Conservation (phyloP, 2,329 filamentous ascomycete genomes). For the Pochonia chlamydosporia region DNA sequence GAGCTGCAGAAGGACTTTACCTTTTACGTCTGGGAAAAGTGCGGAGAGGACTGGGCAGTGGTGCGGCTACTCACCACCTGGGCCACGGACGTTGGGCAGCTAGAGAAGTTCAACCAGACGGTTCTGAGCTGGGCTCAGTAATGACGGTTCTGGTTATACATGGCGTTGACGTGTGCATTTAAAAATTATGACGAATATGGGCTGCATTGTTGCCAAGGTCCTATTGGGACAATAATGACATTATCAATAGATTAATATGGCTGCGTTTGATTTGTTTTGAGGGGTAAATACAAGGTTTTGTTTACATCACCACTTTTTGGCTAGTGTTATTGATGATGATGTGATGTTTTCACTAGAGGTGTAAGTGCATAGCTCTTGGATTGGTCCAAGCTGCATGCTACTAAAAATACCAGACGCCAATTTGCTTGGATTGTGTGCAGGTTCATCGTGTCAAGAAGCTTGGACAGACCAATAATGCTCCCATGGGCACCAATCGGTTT, state of each 20-base stretch:
- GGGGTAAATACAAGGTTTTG: too few species aligned
- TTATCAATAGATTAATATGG: not conserved
- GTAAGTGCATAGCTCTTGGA: too few species aligned
- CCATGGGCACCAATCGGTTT: too few species aligned
- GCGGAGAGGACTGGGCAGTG: slow-evolving; percentile 30
- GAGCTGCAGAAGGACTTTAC: slow-evolving; percentile 34
- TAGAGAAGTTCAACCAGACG: slow-evolving; percentile 30
- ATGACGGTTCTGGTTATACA: not conserved
- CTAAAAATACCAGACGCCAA: too few species aligned
- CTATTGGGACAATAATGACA: not conserved
- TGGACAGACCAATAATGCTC: too few species aligned
- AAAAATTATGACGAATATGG: not conserved
- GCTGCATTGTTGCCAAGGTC: not conserved
- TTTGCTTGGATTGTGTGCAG: too few species aligned
- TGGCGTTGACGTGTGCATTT: not conserved
- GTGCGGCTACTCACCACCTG: slow-evolving; percentile 44
- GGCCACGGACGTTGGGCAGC: slow-evolving; percentile 38
- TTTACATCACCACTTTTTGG: too few species aligned
- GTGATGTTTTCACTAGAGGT: too few species aligned
- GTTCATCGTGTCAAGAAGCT: too few species aligned
- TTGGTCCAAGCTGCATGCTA: too few species aligned
- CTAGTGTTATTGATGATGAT: too few species aligned
- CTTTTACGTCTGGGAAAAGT: slow-evolving; percentile 44
- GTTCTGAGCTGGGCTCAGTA: slow-evolving; percentile 17
- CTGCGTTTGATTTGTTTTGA: too few species aligned